phyloP scores from a whole-genome alignment of 1,284 basidiomycete genomes.

The Trichosporon asahii region DNA sequence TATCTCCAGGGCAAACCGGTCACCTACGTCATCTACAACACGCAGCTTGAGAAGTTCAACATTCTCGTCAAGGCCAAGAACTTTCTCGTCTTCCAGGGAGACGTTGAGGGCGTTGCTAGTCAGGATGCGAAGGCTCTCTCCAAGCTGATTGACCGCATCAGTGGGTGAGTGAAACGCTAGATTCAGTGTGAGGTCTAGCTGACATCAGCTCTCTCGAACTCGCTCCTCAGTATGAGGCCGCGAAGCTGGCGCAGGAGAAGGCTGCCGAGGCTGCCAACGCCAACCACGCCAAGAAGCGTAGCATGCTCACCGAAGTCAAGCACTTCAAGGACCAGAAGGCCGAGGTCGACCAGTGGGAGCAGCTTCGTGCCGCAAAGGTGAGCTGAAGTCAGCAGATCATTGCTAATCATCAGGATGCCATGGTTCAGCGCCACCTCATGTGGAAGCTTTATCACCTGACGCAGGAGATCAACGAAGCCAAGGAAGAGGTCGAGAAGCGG shows the following conservation, averaged over 20 bases:
- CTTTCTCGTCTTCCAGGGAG: conserved; percentile 99
- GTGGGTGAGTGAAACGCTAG: conserved; percentile 57
- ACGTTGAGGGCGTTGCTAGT: conserved; percentile 95
- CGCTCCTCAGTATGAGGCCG: conserved; percentile 81
- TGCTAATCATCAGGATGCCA: conserved; percentile 62
- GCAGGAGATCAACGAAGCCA: conserved; percentile 68
- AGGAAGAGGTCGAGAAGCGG: conserved; percentile 65
- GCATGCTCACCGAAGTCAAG: conserved; percentile 91
- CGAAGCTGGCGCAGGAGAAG: conserved; percentile 78
- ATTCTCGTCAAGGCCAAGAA: conserved; percentile 99
- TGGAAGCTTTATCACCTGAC: conserved; percentile 92
- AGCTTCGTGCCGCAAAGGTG: conserved; percentile 68
- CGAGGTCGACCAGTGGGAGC: conserved; percentile 86
- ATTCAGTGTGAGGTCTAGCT: neutral
- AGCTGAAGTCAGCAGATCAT: conserved; percentile 31
- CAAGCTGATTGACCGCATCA: conserved; percentile 90
- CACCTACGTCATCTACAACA: conserved; percentile 79
- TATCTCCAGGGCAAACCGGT: conserved; percentile 73
- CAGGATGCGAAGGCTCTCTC: conserved; percentile 90
- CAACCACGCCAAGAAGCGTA: conserved; percentile 88
- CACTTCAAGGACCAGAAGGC: conserved; percentile 96
- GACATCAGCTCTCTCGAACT: conserved; percentile 68
- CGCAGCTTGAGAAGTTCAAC: conserved; percentile 79
- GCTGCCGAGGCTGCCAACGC: conserved; percentile 90
- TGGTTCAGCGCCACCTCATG: conserved; percentile 75